Percentiles rank a stretch among this genome's conserved stretches.
These are phyloP conservation scores for Globisporangium mamillatum DNA, from an alignment of 352 stramenopile species.

Conservation along the genomic window DNA sequence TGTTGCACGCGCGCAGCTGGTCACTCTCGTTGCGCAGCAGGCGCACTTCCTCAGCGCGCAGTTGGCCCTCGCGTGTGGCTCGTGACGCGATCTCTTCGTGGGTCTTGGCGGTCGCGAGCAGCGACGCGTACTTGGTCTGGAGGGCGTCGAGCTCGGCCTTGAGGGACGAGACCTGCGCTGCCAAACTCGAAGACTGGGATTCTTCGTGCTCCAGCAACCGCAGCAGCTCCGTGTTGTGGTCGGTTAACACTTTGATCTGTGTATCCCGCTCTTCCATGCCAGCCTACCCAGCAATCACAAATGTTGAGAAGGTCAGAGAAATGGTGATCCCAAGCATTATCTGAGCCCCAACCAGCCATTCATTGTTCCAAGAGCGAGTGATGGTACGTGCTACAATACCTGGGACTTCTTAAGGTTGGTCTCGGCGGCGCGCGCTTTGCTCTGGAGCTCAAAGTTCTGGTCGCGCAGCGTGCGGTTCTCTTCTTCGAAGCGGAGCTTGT, in stretches of 20 bases:
- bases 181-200: conserved; percentile 71
- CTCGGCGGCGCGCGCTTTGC: conserved; percentile 84
- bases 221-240: conserved; percentile 95
- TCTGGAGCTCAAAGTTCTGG: conserved; percentile 92
- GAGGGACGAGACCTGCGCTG: conserved; percentile 48
- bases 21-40: conserved; percentile 88
- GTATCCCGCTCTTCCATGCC: conserved; percentile 89
- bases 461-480: conserved; percentile 91
- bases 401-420: conserved; percentile 78
- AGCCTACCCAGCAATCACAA: conserved; percentile 20
- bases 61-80: conserved; percentile 88
- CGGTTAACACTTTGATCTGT: conserved; percentile 92
- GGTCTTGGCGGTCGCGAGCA: conserved; percentile 91
- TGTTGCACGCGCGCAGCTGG: conserved; percentile 91
- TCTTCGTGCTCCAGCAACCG: conserved; percentile 94
- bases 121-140: conserved; percentile 83
- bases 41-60: conserved; percentile 93
- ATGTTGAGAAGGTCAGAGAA: background rate
- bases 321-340: background rate
- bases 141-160: conserved; percentile 83
- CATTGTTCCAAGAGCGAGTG: background rate
- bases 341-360: background rate
- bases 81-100: conserved; percentile 90
- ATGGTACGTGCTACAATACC: conserved; percentile 15
- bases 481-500: conserved; percentile 77